These are phyloP conservation scores for Neurospora terricola DNA, from an alignment of 495 filamentous ascomycete genomes.

Conservation along the genomic window DNA sequence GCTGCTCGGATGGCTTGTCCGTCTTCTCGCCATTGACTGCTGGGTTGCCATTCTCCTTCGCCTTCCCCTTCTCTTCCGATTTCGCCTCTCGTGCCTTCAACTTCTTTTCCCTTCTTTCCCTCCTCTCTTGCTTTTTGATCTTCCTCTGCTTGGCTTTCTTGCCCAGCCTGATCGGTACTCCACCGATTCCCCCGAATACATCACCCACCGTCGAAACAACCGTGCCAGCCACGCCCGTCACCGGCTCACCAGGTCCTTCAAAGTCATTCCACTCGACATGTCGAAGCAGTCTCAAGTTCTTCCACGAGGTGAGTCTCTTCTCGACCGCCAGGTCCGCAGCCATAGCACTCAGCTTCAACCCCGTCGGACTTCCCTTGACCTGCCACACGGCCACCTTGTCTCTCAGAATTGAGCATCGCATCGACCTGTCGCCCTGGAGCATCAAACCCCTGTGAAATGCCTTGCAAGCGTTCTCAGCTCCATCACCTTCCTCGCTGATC, in stretches of 20 bases:
- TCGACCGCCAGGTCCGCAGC: conserved; percentile 57
- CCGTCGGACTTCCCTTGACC: conserved; percentile 38
- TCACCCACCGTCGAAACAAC: conserved; percentile 43
- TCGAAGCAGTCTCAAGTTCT: conserved; percentile 53
- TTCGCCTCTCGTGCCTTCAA: conserved; percentile 17
- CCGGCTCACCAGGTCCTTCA: conserved; percentile 63
- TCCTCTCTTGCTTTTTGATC: conserved; percentile 33
- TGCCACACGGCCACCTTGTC: conserved; percentile 61
- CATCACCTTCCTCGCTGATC: conserved; percentile 62
- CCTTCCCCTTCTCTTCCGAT: neutral
- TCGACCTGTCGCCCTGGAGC: conserved; percentile 43
- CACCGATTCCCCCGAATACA: conserved; percentile 46
- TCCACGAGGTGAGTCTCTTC: conserved; percentile 48
- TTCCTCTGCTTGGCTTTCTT: conserved; percentile 40
- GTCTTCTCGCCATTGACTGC: neutral
- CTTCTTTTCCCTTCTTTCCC: conserved; percentile 31
- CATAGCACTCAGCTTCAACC: conserved; percentile 49
- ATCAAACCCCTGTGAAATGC: conserved; percentile 59
- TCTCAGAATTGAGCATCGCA: conserved; percentile 59
- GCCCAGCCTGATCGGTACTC: conserved; percentile 46
- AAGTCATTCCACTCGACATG: conserved; percentile 75
- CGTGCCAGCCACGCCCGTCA: conserved; percentile 53
- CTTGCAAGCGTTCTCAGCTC: conserved; percentile 59
- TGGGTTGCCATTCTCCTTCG: neutral
- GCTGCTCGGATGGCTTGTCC: neutral